These are phyloP conservation scores for Monarda citriodora DNA, from an alignment of 305 asterid species.

Conservation along the genomic window DNA sequence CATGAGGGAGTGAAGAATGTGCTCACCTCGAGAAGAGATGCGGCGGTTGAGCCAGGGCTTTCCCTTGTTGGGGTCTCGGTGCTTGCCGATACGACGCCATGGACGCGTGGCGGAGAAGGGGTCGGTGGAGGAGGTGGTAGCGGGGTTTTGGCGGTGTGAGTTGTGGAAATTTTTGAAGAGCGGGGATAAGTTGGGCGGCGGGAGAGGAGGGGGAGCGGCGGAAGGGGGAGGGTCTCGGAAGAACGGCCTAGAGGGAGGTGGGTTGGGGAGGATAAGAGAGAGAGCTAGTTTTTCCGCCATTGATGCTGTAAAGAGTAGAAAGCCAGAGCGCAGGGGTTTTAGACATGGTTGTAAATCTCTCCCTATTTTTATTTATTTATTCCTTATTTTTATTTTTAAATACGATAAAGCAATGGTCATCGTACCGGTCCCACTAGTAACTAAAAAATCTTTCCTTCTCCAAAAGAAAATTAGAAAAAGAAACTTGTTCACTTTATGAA, in stretches of 20 bases:
- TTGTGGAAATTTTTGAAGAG: slow-evolving; percentile 38
- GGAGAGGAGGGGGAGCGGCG: slow-evolving; percentile 30
- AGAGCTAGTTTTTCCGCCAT: slow-evolving; percentile 92
- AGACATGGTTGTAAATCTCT: neutral
- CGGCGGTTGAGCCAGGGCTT: slow-evolving; percentile 86
- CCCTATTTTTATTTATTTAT: neutral
- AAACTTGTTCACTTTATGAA: no score
- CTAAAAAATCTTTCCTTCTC: slow-evolving; percentile 11
- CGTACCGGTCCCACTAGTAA: slow-evolving; percentile 1
- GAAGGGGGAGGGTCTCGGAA: slow-evolving; percentile 54
- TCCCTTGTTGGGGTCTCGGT: slow-evolving; percentile 74
- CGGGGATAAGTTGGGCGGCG: slow-evolving; percentile 35
- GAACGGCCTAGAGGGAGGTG: slow-evolving; percentile 77
- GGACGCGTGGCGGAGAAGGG: slow-evolving; percentile 40
- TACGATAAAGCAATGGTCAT: neutral
- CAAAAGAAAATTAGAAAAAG: no score
- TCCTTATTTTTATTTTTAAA: neutral
- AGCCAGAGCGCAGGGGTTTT: slow-evolving; percentile 18
- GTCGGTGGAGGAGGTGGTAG: slow-evolving; percentile 26
- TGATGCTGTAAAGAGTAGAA: slow-evolving; percentile 11
- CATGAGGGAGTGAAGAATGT: slow-evolving; percentile 49
- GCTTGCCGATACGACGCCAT: slow-evolving; percentile 71
- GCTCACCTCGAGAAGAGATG: slow-evolving; percentile 75
- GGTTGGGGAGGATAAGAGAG: slow-evolving; percentile 85
- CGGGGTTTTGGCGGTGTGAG: slow-evolving; percentile 37